phyloP scores from a whole-genome alignment of 345 rosid genomes.

The Alliaria petiolata region DNA sequence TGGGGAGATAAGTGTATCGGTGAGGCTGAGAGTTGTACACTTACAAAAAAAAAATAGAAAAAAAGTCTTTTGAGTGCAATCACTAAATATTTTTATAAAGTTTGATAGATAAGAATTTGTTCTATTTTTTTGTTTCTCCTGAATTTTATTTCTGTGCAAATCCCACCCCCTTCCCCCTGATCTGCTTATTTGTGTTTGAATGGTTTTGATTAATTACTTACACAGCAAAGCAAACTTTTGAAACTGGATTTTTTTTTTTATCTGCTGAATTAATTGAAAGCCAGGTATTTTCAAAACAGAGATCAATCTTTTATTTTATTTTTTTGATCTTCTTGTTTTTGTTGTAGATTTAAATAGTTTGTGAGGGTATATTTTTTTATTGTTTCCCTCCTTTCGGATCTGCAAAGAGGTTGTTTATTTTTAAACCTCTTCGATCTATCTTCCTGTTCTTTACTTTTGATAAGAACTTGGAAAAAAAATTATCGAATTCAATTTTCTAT shows the following conservation, averaged over 20 bases:
- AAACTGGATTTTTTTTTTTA: background rate
- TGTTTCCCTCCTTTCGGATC: conserved; percentile 45
- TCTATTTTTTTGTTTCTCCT: background rate
- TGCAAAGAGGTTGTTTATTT: conserved; percentile 61
- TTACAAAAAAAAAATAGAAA: background rate
- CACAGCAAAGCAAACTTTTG: background rate
- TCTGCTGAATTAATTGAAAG: conserved; percentile 31
- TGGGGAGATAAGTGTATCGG: conserved; percentile 10
- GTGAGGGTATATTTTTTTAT: conserved; percentile 47
- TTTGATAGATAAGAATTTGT: background rate
- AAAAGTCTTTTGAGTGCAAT: conserved; percentile 14
- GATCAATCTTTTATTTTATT: conserved; percentile 35
- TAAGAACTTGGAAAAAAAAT: conserved; percentile 36
- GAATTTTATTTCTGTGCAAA: background rate
- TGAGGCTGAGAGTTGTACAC: conserved; percentile 33
- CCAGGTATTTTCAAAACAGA: conserved; percentile 68
- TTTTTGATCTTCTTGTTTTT: background rate
- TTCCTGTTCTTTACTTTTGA: conserved; percentile 39
- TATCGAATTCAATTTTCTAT: background rate
- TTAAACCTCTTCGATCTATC: conserved; percentile 36
- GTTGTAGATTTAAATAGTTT: conserved; percentile 35
- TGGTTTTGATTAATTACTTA: background rate
- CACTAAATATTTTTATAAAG: background rate
- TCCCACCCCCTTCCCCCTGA: too few relatives aligned
- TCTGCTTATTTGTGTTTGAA: conserved; percentile 13